These are phyloP conservation scores for Pestalotiopsis sp. DNA, from an alignment of 2,329 filamentous ascomycete species.

Conservation along the genomic window DNA sequence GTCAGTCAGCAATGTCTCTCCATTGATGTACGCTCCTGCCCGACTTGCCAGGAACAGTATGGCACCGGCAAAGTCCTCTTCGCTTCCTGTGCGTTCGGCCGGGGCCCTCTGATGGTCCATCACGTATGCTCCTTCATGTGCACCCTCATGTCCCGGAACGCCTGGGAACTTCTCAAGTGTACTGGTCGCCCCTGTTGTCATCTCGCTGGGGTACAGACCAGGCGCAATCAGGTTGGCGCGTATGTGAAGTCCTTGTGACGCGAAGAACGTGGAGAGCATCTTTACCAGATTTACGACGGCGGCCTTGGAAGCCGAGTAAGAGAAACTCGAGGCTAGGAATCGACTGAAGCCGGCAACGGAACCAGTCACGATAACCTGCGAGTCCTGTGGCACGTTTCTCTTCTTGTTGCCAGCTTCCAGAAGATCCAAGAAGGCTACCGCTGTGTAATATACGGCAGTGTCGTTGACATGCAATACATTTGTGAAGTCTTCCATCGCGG, in stretches of 20 bases:
- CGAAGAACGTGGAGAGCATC: conserved; percentile 12
- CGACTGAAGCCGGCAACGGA: conserved; percentile 10
- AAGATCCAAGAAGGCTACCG: conserved; percentile 9
- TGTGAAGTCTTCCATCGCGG: background rate
- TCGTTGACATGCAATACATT: conserved; percentile 2
- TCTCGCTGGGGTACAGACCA: conserved; percentile 11
- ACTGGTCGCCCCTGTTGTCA: background rate
- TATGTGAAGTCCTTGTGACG: conserved; percentile 6
- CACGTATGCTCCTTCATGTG: conserved; percentile 2
- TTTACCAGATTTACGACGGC: conserved; percentile 6
- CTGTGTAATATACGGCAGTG: conserved; percentile 10
- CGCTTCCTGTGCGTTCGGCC: conserved; percentile 8
- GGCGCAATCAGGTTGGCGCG: conserved; percentile 13
- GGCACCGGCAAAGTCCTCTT: conserved; percentile 12
- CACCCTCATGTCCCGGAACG: background rate
- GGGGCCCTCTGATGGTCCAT: conserved; percentile 8
- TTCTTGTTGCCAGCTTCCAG: conserved; percentile 5
- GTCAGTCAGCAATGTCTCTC: conserved; percentile 8
- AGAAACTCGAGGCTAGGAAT: conserved; percentile 10
- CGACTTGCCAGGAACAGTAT: conserved; percentile 9
- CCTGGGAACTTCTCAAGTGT: conserved; percentile 1
- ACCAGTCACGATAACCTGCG: conserved; percentile 8
- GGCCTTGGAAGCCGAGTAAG: conserved; percentile 8
- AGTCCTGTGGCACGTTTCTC: conserved; percentile 11
- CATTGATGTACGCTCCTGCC: conserved; percentile 10